Evolutionary conservation across 768 basidiomycete genomes (phyloP).

Genomic region (Zangia roseola): DNA sequence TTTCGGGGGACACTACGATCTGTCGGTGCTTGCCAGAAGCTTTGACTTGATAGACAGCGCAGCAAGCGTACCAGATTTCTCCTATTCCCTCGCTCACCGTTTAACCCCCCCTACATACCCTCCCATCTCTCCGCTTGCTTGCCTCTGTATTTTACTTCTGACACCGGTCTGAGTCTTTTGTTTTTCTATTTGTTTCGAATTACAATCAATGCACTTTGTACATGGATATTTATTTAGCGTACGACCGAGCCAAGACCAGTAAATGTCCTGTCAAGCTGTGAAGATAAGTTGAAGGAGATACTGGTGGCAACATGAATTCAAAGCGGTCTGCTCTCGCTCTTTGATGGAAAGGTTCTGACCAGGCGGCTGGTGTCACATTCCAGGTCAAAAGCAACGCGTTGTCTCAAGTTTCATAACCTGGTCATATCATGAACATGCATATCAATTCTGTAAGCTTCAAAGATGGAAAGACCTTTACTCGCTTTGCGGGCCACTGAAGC

Average conservation of each 20-base stretch:
- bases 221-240: conserved; percentile 11
- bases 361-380: no score
- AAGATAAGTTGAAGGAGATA: no score
- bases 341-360: no score
- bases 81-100: conserved; percentile 5
- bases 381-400: no score
- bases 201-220: conserved; percentile 20
- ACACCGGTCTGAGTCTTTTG: conserved; percentile 3
- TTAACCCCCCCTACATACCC: conserved; percentile 29
- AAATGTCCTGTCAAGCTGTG: background rate
- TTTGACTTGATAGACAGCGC: conserved; percentile 28
- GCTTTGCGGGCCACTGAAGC: no score
- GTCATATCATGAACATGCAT: no score
- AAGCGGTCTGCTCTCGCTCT: no score
- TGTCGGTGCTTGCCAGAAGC: conserved; percentile 21
- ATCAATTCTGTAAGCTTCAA: no score
- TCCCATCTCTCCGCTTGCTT: conserved; percentile 20
- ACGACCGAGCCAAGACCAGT: no score
- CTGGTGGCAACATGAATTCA: background rate
- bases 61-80: conserved; percentile 23
- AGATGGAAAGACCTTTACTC: no score
- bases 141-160: conserved; percentile 30
- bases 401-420: no score
- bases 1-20: conserved; percentile 17
- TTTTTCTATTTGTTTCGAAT: conserved; percentile 12